phyloP scores from a whole-genome alignment of 2,329 filamentous ascomycete species.

The Pleoardoris graminearum region DNA sequence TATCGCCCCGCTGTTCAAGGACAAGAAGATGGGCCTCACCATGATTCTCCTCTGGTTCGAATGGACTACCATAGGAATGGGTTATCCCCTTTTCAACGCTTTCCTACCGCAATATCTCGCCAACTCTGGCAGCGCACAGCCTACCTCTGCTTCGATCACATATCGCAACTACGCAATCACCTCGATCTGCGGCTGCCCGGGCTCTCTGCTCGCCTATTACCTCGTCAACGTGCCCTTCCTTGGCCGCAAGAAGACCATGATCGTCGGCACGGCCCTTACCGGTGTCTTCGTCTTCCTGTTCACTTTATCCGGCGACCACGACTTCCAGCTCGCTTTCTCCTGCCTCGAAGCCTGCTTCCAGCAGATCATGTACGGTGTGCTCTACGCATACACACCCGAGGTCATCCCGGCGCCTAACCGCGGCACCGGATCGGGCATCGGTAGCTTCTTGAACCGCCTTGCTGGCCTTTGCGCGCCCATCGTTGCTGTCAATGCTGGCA shows the following conservation, averaged over 20 bases:
- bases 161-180: conserved; percentile 87
- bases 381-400: conserved; percentile 78
- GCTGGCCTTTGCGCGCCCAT: conserved; percentile 70
- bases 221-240: conserved; percentile 72
- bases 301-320: conserved; percentile 59
- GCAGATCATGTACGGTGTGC: conserved; percentile 63
- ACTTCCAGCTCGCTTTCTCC: conserved; percentile 65
- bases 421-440: conserved; percentile 72
- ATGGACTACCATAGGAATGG: conserved; percentile 83
- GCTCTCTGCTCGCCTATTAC: conserved; percentile 73
- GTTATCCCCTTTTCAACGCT: conserved; percentile 85
- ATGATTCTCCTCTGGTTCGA: conserved; percentile 70
- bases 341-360: conserved; percentile 72
- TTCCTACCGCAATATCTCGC: conserved; percentile 87
- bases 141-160: conserved; percentile 44
- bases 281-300: conserved; percentile 72
- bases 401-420: conserved; percentile 73
- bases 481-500: conserved; percentile 57
- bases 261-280: conserved; percentile 67
- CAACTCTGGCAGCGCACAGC: conserved; percentile 50
- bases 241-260: conserved; percentile 74
- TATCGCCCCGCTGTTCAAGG: conserved; percentile 65
- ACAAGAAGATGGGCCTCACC: conserved; percentile 52
- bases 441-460: conserved; percentile 70
- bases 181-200: conserved; percentile 74